phyloP scores from a whole-genome alignment of 768 basidiomycete genomes.

The Suillus tomentosus region DNA sequence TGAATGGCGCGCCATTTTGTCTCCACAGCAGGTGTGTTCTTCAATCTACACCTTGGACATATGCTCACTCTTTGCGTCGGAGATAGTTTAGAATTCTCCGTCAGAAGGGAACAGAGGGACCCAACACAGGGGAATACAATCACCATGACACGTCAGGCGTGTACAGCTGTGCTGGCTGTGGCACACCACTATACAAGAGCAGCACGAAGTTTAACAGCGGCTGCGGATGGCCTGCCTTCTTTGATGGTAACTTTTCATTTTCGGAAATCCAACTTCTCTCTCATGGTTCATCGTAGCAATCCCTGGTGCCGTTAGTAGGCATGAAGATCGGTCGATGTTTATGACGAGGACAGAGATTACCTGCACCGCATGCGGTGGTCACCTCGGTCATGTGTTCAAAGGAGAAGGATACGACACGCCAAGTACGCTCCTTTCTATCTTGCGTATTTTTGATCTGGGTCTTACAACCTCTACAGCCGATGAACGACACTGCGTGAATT shows the following conservation, averaged over 20 bases:
- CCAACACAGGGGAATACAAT: conserved; percentile 82
- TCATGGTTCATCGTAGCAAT: conserved; percentile 56
- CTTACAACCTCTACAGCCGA: conserved; percentile 49
- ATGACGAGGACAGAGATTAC: conserved; percentile 83
- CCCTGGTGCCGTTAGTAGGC: conserved; percentile 82
- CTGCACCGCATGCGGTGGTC: conserved; percentile 89
- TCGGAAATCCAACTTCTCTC: not conserved
- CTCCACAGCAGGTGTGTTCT: conserved; percentile 72
- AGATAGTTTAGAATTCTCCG: conserved; percentile 81
- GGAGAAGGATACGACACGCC: conserved; percentile 84
- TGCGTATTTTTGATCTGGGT: not conserved
- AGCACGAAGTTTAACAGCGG: conserved; percentile 90
- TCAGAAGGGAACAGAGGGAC: conserved; percentile 82
- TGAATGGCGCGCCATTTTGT: conserved; percentile 84
- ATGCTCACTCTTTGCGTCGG: not conserved
- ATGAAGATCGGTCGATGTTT: conserved; percentile 50
- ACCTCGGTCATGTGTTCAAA: conserved; percentile 94
- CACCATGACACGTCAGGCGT: conserved; percentile 65
- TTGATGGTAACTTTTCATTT: conserved; percentile 59
- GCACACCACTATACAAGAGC: conserved; percentile 84
- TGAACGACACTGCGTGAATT: conserved; percentile 90
- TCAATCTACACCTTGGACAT: not conserved
- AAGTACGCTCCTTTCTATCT: conserved; percentile 47
- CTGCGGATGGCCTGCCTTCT: conserved; percentile 99
- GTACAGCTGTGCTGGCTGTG: conserved; percentile 80